Evolutionary conservation across 257 asterid species (phyloP).

Genomic region (Nicotiana sylvestris): DNA sequence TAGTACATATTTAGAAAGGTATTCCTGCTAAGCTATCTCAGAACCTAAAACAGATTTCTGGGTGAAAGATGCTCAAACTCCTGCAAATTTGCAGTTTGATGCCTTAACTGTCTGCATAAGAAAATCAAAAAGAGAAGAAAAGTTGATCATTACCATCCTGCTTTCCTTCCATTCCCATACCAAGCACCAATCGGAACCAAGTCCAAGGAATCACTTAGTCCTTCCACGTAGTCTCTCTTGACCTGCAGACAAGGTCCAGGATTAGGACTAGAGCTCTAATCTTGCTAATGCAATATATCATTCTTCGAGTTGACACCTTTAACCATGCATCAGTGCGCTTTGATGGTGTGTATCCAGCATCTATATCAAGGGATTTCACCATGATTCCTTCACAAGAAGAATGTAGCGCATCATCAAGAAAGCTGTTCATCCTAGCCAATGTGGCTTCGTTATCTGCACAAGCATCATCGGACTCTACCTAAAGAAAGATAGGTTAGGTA

Average conservation of each 20-base stretch:
- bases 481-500: slow-evolving; percentile 17
- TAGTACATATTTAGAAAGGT: not conserved
- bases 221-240: slow-evolving; percentile 81
- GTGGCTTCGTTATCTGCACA: slow-evolving; percentile 57
- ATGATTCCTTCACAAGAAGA: slow-evolving; percentile 90
- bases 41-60: too few species aligned
- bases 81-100: too few species aligned
- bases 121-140: not conserved
- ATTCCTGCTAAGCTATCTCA: too few species aligned
- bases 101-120: too few species aligned
- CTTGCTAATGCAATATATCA: slow-evolving; percentile 13
- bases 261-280: slow-evolving; percentile 2
- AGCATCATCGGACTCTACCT: slow-evolving; percentile 72
- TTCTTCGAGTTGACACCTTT: slow-evolving; percentile 43
- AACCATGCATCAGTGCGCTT: slow-evolving; percentile 93
- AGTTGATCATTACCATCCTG: slow-evolving; percentile 63
- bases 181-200: slow-evolving; percentile 96
- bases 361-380: slow-evolving; percentile 79
- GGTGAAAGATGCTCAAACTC: too few species aligned
- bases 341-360: slow-evolving; percentile 81
- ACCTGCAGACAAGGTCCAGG: slow-evolving; percentile 43
- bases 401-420: slow-evolving; percentile 58
- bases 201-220: slow-evolving; percentile 81
- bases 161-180: slow-evolving; percentile 96
- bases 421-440: slow-evolving; percentile 49